A percentile compares a stretch with the other conserved stretches of the same genome.
Conservation (phyloP, 495 filamentous ascomycete species). For the Neurospora sp. region DNA sequence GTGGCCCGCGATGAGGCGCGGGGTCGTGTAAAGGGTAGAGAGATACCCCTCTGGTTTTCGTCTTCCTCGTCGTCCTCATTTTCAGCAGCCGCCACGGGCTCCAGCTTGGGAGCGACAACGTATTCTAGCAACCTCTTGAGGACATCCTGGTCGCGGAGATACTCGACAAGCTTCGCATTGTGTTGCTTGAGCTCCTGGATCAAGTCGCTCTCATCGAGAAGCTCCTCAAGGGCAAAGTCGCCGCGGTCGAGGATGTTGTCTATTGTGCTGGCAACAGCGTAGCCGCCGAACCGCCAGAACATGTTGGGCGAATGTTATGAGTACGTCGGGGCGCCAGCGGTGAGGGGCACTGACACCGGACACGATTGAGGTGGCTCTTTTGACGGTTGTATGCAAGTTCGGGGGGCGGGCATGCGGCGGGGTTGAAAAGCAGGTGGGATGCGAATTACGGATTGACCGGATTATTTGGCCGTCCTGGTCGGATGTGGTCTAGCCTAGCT, state of each 20-base stretch:
- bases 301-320: constrained; percentile 46
- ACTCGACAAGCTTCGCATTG: constrained; percentile 96
- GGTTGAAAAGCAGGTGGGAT: neutral
- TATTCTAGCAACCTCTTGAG: constrained; percentile 84
- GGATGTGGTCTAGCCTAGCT: neutral
- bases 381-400: neutral
- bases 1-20: constrained; percentile 28
- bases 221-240: constrained; percentile 87
- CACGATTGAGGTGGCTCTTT: neutral
- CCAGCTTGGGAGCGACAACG: constrained; percentile 67
- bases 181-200: constrained; percentile 97
- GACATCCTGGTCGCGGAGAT: constrained; percentile 76
- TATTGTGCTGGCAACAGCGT: constrained; percentile 92
- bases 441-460: neutral
- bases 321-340: constrained; percentile 32
- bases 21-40: constrained; percentile 39
- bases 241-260: constrained; percentile 93
- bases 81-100: constrained; percentile 47
- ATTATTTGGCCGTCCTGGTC: neutral
- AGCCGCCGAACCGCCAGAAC: constrained; percentile 99
- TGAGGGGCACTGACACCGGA: constrained; percentile 3
- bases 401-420: neutral
- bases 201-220: constrained; percentile 89
- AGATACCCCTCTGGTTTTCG: constrained; percentile 35
- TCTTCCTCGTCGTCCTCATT: constrained; percentile 50